Base-by-base conservation (phyloP, 768 basidiomycete species). In the Serendipita indica region DNA sequence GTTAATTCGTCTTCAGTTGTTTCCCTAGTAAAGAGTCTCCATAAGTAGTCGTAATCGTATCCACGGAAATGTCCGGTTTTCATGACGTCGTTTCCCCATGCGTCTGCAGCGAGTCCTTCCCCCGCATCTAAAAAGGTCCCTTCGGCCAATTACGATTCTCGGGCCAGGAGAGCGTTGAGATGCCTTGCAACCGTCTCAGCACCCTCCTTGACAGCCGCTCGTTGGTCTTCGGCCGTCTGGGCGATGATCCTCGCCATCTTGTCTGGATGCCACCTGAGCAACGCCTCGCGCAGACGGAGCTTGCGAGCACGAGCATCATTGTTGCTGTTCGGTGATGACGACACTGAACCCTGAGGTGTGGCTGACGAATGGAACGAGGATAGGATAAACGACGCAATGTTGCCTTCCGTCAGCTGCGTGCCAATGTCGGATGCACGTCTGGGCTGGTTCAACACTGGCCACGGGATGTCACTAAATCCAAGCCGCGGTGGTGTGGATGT, bases 261-360 rank as follows among this genome's bases (percentile, higher is more conserved):
- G 66, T 84, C 82, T 1, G 83, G 82, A 65, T 83, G 83, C 77
- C 81, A 85, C 6, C 81, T 74, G 59, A 86, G 68, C 41, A 88
- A 67, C 0, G 81, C 79, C 49, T 73, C 74, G 33, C 84, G 74
- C 3, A 86, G 69, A 37, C 77, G 71, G 41, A 81, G 80, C 68
- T 75, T 79, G 63, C 67, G 61, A 58, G 76, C 75, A 33, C 69
- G 69, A 0, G 62, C 69, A 22, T 54, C 49, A n/a, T 28, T 28
- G n/a, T 43, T 43, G 27, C 35, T 37, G 13, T 20, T 20, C 22
- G 49, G 30, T 28, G 49, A 22, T 20, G 49, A 54, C 7, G 16
- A 7, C 18, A 25, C 41, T n/a, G 41, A n/a, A n/a, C n/a, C n/a
- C 10, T 10, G 22, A 13, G 49, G 20, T 30, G 70, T 73, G 20